phyloP scores from a whole-genome alignment of 2,329 filamentous ascomycete genomes.

The Arthroderma uncinatum region DNA sequence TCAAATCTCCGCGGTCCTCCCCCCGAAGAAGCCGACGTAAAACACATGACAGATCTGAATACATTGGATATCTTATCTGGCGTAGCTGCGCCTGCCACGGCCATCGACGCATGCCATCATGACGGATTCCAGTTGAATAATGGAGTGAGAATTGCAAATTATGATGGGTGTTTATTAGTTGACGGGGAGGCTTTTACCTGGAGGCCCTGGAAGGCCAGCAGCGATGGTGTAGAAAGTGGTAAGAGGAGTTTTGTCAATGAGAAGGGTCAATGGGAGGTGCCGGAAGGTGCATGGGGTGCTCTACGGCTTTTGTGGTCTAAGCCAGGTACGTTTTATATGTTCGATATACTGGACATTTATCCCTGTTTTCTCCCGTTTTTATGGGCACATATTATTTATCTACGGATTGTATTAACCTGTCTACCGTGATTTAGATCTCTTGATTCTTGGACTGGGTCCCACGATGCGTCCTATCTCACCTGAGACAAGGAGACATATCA shows the following conservation, averaged over 20 bases:
- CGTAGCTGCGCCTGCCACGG: slow-evolving; percentile 65
- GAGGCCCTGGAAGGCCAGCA: slow-evolving; percentile 59
- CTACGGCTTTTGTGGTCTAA: slow-evolving; percentile 74
- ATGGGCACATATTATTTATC: not conserved
- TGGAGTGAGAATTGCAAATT: slow-evolving; percentile 57
- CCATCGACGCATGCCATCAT: slow-evolving; percentile 67
- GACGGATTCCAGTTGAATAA: slow-evolving; percentile 83
- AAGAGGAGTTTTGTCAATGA: slow-evolving; percentile 50
- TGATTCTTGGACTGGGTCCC: slow-evolving; percentile 78
- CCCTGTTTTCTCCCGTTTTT: slow-evolving; percentile 7
- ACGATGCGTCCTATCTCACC: slow-evolving; percentile 66
- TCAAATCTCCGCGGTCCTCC: slow-evolving; percentile 49
- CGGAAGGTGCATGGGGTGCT: slow-evolving; percentile 58
- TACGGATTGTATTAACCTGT: not conserved
- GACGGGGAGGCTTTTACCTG: slow-evolving; percentile 81
- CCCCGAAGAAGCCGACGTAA: slow-evolving; percentile 44
- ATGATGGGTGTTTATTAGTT: slow-evolving; percentile 65
- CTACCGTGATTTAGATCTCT: slow-evolving; percentile 49
- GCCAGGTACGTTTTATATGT: slow-evolving; percentile 52
- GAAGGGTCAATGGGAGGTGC: slow-evolving; percentile 72
- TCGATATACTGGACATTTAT: not conserved
- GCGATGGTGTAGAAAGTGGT: slow-evolving; percentile 21
- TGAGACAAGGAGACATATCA: slow-evolving; percentile 59
- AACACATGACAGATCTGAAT: slow-evolving; percentile 47
- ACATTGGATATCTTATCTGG: slow-evolving; percentile 68